Base-by-base conservation (phyloP, 805 yeast genomes). In the Spathaspora arborariae region DNA sequence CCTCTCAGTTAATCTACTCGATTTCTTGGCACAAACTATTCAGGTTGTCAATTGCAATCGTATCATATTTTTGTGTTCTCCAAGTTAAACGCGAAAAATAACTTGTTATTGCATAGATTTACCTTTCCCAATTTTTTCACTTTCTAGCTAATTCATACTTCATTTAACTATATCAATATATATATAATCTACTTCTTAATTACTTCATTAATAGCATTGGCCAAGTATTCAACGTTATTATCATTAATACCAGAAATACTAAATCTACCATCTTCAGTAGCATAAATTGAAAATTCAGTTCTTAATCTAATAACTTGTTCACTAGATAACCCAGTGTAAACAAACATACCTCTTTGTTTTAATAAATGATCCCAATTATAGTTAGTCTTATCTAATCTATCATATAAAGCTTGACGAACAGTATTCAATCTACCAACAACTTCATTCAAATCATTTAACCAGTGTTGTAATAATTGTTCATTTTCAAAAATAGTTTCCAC, bases 341-440 rank as follows among this genome's bases (percentile, higher is more conserved):
- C 88, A 70, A 92, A 92, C 98, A 92, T 92, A 57, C 99, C 99
- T 64, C 92, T 85, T 68, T 92, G 98, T 61, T 83, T 78, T 47
- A 86, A 73, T 58, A 92, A 76, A 62, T 88, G 96, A 45, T 84
- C 85, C 98, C 98, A 92, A 64, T 81, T 75, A 56, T 84, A 76
- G 61, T 69, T 75, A 62, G 81, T 71, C 61, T 74, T 81, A 72
- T 74, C 82, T 58, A 89, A 77, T 51, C 79, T 74, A 45, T 79
- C 76, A 65, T 79, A 80, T 61, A 92, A 75, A 50, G 77, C 67
- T 46, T 70, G 60, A 64, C 97, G 80, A 76, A 90, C 88, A 22
- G 74, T 67, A 59, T 80, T 81, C 64, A 92, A 81, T 62, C 98
- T 81, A 55, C 81, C 78, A 41, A 89, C 85, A 84, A 92, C 94